Evolutionary conservation across 2,329 filamentous ascomycete species (phyloP).

Genomic region (Aspergillus udagawae): DNA sequence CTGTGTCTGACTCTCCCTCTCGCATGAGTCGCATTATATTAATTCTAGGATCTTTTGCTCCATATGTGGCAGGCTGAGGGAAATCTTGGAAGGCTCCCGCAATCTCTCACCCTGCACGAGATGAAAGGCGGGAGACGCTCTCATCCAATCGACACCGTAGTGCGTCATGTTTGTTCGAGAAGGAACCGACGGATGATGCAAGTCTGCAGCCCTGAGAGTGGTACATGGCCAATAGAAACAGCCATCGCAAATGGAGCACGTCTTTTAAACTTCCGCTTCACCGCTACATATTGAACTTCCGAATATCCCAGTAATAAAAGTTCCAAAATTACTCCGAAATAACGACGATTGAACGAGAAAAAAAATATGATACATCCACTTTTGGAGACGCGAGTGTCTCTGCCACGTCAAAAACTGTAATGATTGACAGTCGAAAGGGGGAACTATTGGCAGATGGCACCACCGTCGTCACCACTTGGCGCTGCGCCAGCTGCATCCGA

Average conservation of each 20-base stretch:
- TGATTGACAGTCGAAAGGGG: not conserved
- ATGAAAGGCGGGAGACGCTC: slow-evolving; percentile 4
- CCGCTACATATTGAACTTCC: slow-evolving; percentile 8
- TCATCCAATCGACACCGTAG: slow-evolving; percentile 8
- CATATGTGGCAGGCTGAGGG: not conserved
- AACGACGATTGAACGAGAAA: not conserved
- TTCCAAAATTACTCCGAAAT: not conserved
- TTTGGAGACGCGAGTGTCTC: not conserved
- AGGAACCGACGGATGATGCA: slow-evolving; percentile 8
- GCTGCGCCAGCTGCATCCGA: slow-evolving; percentile 9
- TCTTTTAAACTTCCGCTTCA: slow-evolving; percentile 10
- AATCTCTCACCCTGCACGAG: slow-evolving; percentile 6
- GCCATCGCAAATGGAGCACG: not conserved
- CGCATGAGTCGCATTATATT: too few relatives aligned
- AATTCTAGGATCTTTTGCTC: too few relatives aligned
- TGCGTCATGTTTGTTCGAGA: slow-evolving; percentile 5
- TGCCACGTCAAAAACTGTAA: slow-evolving; percentile 19
- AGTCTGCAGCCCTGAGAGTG: not conserved
- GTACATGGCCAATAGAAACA: slow-evolving; percentile 4
- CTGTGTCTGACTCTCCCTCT: not conserved
- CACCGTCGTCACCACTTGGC: slow-evolving; percentile 11
- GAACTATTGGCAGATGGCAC: slow-evolving; percentile 11
- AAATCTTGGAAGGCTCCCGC: not conserved
- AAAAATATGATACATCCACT: slow-evolving; percentile 7
- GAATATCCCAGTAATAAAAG: too few relatives aligned